Evolutionary conservation across 371 early-diverging fungal genomes (phyloP), one percentile per base, ranked within the genome.

Genomic region (Circinella minor): DNA sequence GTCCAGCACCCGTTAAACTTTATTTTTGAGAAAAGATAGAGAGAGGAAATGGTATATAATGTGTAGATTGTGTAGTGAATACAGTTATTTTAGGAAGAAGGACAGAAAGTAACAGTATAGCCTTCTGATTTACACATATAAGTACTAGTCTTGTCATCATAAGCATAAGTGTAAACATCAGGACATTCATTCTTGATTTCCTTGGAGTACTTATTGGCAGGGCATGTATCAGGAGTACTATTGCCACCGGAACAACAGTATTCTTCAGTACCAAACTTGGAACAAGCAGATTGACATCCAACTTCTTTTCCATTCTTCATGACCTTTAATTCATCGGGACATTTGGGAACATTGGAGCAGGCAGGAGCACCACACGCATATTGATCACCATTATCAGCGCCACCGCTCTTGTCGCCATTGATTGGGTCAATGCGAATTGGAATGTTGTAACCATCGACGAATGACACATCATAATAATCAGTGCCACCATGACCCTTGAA

Each of bases 401-500:
- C 74, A 63, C 55, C 64, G 0, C 68, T 49, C 27, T 63, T 55
- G 1, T 18, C 66, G 39, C 63, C 67, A 63, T 57, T 66, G 48
- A 36, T 61, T 8, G 81, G 81, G 1, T 55, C 7, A 6, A 83
- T 80, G 14, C 67, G 46, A 57, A 83, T 70, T 11, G 80, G 74
- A 20, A 83, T 39, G 66, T 81, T 81, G 67, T 67, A 83, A 5
- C 84, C 84, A 67, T 83, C 84, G 7, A 83, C 82, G 71, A 82
- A 75, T 1, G 80, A 80, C 4, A 82, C 70, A 70, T 82, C 80
- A 47, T 82, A 82, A 37, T 71, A 82, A 54, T 82, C 82, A 27
- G 72, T 57, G 9, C 34, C 34, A 4, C 57, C 57, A 11, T 34
- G n/a, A 13, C 57, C 57, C 20, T 18, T 34, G 57, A 57, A 57